Conservation (phyloP, 345 rosid species). For the Pseudoturritis turrita region DNA sequence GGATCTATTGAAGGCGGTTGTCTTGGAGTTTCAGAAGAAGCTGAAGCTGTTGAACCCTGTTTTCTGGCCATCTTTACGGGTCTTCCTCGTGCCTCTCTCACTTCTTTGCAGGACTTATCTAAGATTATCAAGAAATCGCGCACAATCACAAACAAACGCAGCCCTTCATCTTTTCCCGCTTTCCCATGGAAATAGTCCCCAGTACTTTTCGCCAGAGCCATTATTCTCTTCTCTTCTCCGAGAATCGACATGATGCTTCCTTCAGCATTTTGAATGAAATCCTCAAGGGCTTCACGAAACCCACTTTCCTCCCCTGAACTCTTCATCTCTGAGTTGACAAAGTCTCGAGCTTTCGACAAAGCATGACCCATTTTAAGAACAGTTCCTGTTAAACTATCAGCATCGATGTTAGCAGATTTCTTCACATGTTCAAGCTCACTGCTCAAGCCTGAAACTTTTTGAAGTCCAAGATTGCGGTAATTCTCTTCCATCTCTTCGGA, state of each 20-base stretch:
- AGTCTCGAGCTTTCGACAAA: slow-evolving; percentile 49
- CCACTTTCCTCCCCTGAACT: slow-evolving; percentile 64
- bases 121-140: slow-evolving; percentile 80
- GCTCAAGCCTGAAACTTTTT: slow-evolving; percentile 69
- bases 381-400: slow-evolving; percentile 69
- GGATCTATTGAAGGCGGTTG: slow-evolving; percentile 43
- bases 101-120: slow-evolving; percentile 83
- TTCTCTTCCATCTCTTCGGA: slow-evolving; percentile 59
- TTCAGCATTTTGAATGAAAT: slow-evolving; percentile 81
- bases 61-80: slow-evolving; percentile 45
- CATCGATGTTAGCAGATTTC: slow-evolving; percentile 82
- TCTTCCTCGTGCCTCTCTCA: slow-evolving; percentile 53
- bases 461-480: slow-evolving; percentile 73
- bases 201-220: slow-evolving; percentile 81
- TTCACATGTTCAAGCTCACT: slow-evolving; percentile 80
- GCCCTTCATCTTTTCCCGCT: slow-evolving; percentile 83
- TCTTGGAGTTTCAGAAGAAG: slow-evolving; percentile 41
- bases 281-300: slow-evolving; percentile 60
- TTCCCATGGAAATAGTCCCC: slow-evolving; percentile 98
- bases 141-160: slow-evolving; percentile 69
- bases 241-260: slow-evolving; percentile 52
- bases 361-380: slow-evolving; percentile 66
- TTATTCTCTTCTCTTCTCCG: slow-evolving; percentile 84
- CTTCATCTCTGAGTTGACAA: slow-evolving; percentile 72
- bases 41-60: slow-evolving; percentile 44